Percentiles rank a stretch among this genome's conserved stretches.
Evolutionary conservation across 2,329 filamentous ascomycete genomes (phyloP).

Genomic region (Apiospora sp.): DNA sequence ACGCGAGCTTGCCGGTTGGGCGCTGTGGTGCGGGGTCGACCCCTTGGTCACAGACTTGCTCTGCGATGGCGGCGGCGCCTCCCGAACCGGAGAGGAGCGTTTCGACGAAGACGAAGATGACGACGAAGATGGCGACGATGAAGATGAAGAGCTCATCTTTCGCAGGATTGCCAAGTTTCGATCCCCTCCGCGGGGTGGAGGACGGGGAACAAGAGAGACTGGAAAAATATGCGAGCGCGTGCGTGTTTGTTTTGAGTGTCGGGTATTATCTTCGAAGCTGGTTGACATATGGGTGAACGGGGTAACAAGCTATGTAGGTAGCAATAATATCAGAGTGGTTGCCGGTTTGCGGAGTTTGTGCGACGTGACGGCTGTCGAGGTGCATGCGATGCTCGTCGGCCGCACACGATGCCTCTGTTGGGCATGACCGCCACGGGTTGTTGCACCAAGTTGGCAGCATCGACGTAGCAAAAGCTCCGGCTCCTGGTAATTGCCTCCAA

Average conservation of each 20-base stretch:
- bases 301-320: not conserved
- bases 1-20: not conserved
- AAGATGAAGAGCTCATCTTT: conserved; percentile 1
- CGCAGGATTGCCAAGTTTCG: not conserved
- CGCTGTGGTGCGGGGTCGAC: conserved; percentile 17
- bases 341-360: conserved; percentile 3
- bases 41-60: not conserved
- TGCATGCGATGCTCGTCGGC: not conserved
- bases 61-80: not conserved
- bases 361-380: not conserved
- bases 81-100: not conserved
- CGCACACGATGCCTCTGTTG: not conserved
- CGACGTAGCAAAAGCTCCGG: conserved; percentile 1
- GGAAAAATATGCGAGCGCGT: not conserved
- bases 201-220: not conserved
- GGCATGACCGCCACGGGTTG: not conserved
- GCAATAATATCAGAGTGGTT: not conserved
- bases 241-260: not conserved
- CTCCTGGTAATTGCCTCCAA: not conserved
- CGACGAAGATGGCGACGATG: not conserved
- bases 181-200: not conserved
- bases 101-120: not conserved
- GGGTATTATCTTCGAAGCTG: not conserved
- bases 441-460: not conserved
- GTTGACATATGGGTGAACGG: not conserved